Conservation (phyloP, 495 filamentous ascomycete species). For the Podospora pseudopauciseta region DNA sequence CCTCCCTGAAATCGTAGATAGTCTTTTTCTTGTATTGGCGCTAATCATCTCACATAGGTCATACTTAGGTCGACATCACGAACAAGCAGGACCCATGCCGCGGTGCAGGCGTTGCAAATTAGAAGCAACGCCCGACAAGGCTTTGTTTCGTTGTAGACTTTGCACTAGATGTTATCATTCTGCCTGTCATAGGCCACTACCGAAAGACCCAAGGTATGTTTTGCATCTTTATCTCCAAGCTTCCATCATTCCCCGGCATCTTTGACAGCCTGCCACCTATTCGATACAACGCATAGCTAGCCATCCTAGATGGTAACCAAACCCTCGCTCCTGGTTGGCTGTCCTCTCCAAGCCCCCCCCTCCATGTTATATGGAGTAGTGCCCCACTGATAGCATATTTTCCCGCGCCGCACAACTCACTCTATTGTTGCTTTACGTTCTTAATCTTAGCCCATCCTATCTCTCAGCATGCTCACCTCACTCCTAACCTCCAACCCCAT, state of each 20-base stretch:
- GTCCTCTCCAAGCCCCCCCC: background rate
- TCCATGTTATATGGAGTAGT: constrained; percentile 6
- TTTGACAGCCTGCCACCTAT: background rate
- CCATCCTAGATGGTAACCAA: background rate
- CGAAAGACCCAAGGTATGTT: constrained; percentile 14
- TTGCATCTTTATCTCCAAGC: background rate
- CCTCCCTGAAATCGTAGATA: constrained; percentile 16
- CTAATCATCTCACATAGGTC: constrained; percentile 2
- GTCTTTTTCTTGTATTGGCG: background rate
- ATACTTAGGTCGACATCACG: background rate
- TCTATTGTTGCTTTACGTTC: constrained; percentile 1
- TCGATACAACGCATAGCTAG: background rate
- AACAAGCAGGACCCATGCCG: constrained; percentile 3
- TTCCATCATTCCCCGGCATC: constrained; percentile 3
- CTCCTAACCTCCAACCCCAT: background rate
- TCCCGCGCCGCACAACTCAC: constrained; percentile 7
- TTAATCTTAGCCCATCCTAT: background rate
- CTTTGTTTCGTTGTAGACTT: constrained; percentile 7
- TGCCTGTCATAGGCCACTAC: constrained; percentile 15
- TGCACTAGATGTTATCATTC: constrained; percentile 15
- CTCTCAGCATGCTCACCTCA: background rate
- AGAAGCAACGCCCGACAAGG: constrained; percentile 11
- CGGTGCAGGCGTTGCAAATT: constrained; percentile 17
- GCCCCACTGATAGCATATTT: constrained; percentile 11
- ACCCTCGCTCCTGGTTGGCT: background rate